Base-by-base conservation (phyloP, 2,329 filamentous ascomycete genomes). In the Clonostachys rosea region DNA sequence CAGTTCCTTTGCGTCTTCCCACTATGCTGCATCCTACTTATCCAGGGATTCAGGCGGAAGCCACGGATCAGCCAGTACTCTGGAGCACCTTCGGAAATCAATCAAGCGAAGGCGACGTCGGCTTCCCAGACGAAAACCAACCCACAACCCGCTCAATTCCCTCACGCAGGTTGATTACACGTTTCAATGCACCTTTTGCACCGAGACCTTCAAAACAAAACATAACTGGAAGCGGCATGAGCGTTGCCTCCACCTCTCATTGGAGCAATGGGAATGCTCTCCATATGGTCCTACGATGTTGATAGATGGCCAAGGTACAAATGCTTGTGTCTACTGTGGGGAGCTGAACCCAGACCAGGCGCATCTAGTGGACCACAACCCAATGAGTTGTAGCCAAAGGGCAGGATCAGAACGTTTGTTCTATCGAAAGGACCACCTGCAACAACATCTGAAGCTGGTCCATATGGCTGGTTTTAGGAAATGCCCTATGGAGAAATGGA, bases 161-260 rank as follows among this genome's bases (percentile, higher is more conserved):
- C 24, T 24, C 24, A 24, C 24, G 24, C 24, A 24, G 8, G 24
- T 24, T 24, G 24, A n/a, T 24, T 18, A 33, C 14, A 36, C 47
- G 4, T 64, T 58, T 41, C 68, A 71, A 43, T 71, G 68, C 50
- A 71, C 68, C 12, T 71, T 71, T 52, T 71, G 68, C 50, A 67
- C 66, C 0, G 67, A 71, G 46, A 64, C 64, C 3, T 71, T 71
- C 55, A 67, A 65, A 48, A 67, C 63, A 2, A 69, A 69, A 41
- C 64, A 70, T 47, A 66, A 70, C 49, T 71, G 68, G 68, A 65
- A 69, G 47, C 63, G 75, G 30, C 75, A 79, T 51, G 75, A 79
- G 52, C 68, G 66, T 36, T 63, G 66, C 52, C 66, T 65, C 52
- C 75, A 60, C 58, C 66, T 61, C 54, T 73, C 64, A 40, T 71